A percentile compares a stretch with the other conserved stretches of the same genome.
Evolutionary conservation across 495 filamentous ascomycete species (phyloP).

Genomic region (Achaetomiella virescens): DNA sequence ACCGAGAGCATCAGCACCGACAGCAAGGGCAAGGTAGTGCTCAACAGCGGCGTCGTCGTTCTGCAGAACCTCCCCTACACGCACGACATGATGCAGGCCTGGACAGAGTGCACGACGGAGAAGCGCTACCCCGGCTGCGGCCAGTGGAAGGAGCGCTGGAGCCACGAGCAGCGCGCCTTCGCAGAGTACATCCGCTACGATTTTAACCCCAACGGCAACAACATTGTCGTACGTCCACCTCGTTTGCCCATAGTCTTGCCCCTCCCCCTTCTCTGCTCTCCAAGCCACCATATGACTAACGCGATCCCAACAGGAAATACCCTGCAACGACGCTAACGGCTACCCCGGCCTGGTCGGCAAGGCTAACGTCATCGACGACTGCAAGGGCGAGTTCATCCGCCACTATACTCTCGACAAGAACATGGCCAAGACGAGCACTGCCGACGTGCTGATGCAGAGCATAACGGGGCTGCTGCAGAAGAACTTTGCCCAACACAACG

Average conservation of each 20-base stretch:
- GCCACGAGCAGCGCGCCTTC: slow-evolving; percentile 39
- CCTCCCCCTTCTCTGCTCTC: not conserved
- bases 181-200: slow-evolving; percentile 36
- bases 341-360: slow-evolving; percentile 1
- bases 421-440: not conserved
- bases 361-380: not conserved
- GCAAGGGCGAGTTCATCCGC: slow-evolving; percentile 5
- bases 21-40: slow-evolving; percentile 21
- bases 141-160: slow-evolving; percentile 28
- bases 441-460: not conserved
- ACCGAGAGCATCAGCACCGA: not conserved
- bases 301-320: slow-evolving; percentile 19
- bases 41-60: slow-evolving; percentile 41
- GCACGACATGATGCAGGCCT: slow-evolving; percentile 32
- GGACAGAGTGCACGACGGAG: slow-evolving; percentile 33
- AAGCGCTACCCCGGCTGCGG: slow-evolving; percentile 27
- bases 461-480: not conserved
- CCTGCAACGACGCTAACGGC: slow-evolving; percentile 35
- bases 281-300: not conserved
- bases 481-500: not conserved
- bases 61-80: slow-evolving; percentile 33
- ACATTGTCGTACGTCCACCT: slow-evolving; percentile 19
- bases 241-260: not conserved
- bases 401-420: not conserved
- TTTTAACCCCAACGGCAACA: slow-evolving; percentile 21